Base-by-base conservation (phyloP, 73 alveolate species). In the Tetrahymena borealis region DNA sequence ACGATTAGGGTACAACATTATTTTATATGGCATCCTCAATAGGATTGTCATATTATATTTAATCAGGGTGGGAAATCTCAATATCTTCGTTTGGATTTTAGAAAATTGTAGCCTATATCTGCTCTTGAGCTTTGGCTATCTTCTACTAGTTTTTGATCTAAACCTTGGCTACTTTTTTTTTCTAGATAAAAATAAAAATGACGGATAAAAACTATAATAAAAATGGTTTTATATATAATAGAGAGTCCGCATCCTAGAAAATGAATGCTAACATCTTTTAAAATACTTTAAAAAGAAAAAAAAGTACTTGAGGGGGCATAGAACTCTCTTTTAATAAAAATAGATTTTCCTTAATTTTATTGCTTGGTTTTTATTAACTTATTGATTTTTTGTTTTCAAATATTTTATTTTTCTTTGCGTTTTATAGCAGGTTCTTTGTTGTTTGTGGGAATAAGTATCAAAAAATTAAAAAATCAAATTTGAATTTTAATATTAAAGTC, bases 221-320 rank as follows among this genome's bases (percentile, higher is more conserved):
- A 60, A 60, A 60, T 60, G 31, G 28, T 60, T 60, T 60, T 60
- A n/a, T 15, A 15, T 0, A 24, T 24, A 16, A 60, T 11, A 24
- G n/a, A 4, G 13, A 5, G 6, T 18, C 28, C 9, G 31, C 18
- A 13, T 60, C 4, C 28, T n/a, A 20, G 38, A 6, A 60, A 60
- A 18, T 3, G 28, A 1, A 6, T 39, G 43, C 43, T 39, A 24
- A n/a, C n/a, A n/a, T n/a, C n/a, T n/a, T n/a, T n/a, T n/a, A n/a
- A n/a, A n/a, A n/a, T 60, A n/a, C 28, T 60, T 4, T 6, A n/a
- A 60, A 60, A 60, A 60, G n/a, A 60, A 60, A 60, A 39, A 60
- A 60, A 60, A 24, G n/a, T 60, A 60, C 85, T 60, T 60, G 85
- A 60, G 85, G 85, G 85, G 85, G 85, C 85, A 60, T 60, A 60